phyloP scores from a whole-genome alignment of 2,329 filamentous ascomycete genomes.

The Paradendryphiella salina region DNA sequence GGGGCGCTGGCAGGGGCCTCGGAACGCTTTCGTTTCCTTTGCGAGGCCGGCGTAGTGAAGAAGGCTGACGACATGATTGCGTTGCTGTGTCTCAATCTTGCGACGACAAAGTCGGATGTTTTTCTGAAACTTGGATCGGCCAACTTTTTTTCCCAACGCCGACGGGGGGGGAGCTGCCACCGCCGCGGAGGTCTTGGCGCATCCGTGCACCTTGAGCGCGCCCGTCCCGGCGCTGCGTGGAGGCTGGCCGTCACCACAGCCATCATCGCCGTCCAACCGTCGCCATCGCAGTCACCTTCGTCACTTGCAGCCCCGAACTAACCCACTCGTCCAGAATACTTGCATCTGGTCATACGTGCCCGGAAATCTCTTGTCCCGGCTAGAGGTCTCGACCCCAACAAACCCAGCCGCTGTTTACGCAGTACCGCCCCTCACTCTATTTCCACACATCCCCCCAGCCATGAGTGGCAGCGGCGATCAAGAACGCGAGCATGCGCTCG shows the following conservation, averaged over 20 bases:
- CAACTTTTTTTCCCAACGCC: constrained; percentile 39
- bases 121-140: constrained; percentile 28
- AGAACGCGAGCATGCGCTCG: constrained; percentile 57
- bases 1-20: constrained; percentile 56
- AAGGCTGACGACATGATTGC: constrained; percentile 76
- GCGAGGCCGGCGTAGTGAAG: constrained; percentile 84
- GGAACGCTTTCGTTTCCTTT: constrained; percentile 84
- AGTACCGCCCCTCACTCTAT: constrained; percentile 1
- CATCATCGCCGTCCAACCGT: constrained; percentile 1
- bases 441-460: constrained; percentile 10
- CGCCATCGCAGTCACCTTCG: neutral
- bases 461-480: constrained; percentile 51
- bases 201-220: constrained; percentile 7
- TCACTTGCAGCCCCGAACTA: neutral
- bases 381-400: neutral
- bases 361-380: neutral
- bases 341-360: neutral
- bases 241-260: neutral
- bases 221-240: constrained; percentile 1
- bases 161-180: constrained; percentile 19
- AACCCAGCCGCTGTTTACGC: neutral
- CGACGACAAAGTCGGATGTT: neutral
- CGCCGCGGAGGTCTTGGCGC: constrained; percentile 12
- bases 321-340: neutral
- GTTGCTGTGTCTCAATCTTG: constrained; percentile 12